Evolutionary conservation across 78 protist species (phyloP).

Genomic region (Ministeria vibrans): DNA sequence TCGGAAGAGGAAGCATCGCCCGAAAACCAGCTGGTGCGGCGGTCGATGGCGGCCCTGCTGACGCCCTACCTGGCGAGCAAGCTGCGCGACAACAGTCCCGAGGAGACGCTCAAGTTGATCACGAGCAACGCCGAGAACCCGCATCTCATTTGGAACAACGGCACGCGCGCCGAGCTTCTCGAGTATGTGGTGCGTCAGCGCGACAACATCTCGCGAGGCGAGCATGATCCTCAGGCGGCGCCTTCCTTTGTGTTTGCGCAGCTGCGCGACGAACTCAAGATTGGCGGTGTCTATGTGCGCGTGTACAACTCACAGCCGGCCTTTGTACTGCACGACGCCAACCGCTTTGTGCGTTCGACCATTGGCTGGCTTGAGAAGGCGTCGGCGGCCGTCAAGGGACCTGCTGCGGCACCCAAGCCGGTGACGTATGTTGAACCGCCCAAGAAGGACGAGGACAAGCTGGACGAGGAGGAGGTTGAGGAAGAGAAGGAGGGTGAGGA

Average conservation of each 20-base stretch:
- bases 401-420: too few species aligned
- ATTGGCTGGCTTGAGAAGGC: too few species aligned
- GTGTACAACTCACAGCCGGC: constrained; percentile 44
- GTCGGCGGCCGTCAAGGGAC: too few species aligned
- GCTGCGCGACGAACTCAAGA: constrained; percentile 17
- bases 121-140: constrained; percentile 53
- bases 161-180: constrained; percentile 42
- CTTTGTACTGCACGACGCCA: too few species aligned
- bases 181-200: constrained; percentile 9
- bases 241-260: not conserved
- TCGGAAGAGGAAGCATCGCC: not conserved
- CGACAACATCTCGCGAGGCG: not conserved
- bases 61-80: not conserved
- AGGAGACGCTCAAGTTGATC: constrained; percentile 15
- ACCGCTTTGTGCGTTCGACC: too few species aligned
- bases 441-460: too few species aligned
- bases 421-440: too few species aligned
- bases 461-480: too few species aligned
- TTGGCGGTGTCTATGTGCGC: constrained; percentile 52
- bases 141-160: constrained; percentile 65
- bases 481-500: too few species aligned
- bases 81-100: not conserved
- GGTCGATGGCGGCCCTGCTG: not conserved
- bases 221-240: not conserved
- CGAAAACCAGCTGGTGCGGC: not conserved